Evolutionary conservation across 1,139 yeast genomes (phyloP).

Genomic region (Geotrichum restrictum): DNA sequence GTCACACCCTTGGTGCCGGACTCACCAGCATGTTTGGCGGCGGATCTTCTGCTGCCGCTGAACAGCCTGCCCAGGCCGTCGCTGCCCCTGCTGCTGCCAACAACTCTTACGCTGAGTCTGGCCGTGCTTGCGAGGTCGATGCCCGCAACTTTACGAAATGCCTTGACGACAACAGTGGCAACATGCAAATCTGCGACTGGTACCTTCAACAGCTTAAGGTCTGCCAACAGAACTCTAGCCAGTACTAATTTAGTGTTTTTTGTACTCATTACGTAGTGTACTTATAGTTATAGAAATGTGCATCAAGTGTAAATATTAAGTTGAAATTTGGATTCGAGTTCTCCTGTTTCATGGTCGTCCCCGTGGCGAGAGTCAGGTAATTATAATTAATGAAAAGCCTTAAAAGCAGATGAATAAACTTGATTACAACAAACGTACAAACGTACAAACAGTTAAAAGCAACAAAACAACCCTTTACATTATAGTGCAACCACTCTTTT

Average conservation of each 20-base stretch:
- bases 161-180: conserved; percentile 86
- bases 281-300: neutral
- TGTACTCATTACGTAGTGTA: neutral
- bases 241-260: conserved; percentile 50
- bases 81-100: conserved; percentile 28
- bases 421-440: too few species aligned
- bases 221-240: conserved; percentile 89
- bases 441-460: conserved; percentile 7
- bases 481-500: conserved; percentile 29
- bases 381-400: too few species aligned
- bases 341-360: too few species aligned
- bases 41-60: conserved; percentile 46
- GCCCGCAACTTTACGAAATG: conserved; percentile 95
- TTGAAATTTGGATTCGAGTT: too few species aligned
- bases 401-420: too few species aligned
- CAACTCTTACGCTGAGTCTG: conserved; percentile 38
- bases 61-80: conserved; percentile 28
- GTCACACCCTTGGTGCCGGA: conserved; percentile 96
- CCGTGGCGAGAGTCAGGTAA: too few species aligned
- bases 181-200: conserved; percentile 95
- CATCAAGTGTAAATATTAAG: too few species aligned
- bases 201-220: conserved; percentile 96
- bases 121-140: conserved; percentile 76
- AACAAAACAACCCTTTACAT: conserved; percentile 24
- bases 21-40: conserved; percentile 80